These are phyloP conservation scores for Metschnikowia cerradonensis DNA, from an alignment of 805 yeast genomes.

Conservation along the genomic window DNA sequence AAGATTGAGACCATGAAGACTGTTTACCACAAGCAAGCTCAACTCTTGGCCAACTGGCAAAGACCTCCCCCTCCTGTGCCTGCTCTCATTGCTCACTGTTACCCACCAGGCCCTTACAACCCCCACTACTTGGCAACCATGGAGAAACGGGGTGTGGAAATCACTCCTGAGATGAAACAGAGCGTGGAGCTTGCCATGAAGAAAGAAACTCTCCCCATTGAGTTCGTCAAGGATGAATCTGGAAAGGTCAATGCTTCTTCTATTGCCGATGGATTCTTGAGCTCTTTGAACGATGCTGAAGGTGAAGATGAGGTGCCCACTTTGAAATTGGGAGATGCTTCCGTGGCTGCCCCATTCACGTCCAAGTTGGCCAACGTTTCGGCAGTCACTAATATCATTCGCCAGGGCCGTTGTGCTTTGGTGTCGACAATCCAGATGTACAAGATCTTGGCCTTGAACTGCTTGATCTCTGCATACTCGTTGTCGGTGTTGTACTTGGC, in stretches of 20 bases:
- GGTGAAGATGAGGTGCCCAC: constrained; percentile 84
- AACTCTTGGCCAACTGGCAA: constrained; percentile 74
- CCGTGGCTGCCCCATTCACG: constrained; percentile 98
- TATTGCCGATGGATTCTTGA: constrained; percentile 61
- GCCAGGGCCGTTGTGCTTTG: constrained; percentile 97
- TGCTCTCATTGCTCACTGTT: constrained; percentile 81
- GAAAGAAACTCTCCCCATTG: constrained; percentile 25
- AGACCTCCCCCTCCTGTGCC: constrained; percentile 85
- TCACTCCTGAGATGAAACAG: constrained; percentile 68
- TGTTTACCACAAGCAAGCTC: constrained; percentile 82
- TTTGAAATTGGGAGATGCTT: constrained; percentile 94
- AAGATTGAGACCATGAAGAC: constrained; percentile 58
- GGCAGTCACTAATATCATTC: constrained; percentile 86
- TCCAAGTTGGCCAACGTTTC: constrained; percentile 89
- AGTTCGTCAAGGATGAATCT: constrained; percentile 17
- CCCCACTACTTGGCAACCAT: constrained; percentile 84
- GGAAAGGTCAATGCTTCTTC: constrained; percentile 18
- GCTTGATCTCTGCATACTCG: constrained; percentile 95
- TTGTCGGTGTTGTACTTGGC: constrained; percentile 90
- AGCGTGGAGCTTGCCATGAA: constrained; percentile 53
- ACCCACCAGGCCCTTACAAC: constrained; percentile 92
- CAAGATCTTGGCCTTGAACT: constrained; percentile 93
- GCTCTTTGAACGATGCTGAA: constrained; percentile 49
- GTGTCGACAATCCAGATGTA: constrained; percentile 98
- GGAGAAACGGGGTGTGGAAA: constrained; percentile 75